Evolutionary conservation across 148 eudicot genomes (phyloP).

Genomic region (Nepenthes mirabilis): DNA sequence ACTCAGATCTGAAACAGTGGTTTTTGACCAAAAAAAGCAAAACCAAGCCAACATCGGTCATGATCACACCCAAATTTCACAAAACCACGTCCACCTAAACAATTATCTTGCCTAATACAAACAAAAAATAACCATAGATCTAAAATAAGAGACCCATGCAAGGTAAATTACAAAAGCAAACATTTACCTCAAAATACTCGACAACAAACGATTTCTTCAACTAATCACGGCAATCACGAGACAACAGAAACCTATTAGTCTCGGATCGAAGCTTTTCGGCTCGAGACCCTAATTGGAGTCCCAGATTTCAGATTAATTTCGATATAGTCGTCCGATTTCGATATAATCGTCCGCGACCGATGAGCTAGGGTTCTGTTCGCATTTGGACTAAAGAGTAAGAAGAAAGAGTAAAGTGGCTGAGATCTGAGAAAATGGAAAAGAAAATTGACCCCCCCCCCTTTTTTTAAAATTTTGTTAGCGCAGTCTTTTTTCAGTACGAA

Average conservation of each 20-base stretch:
- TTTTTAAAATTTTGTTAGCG: not conserved
- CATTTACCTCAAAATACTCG: constrained; percentile 13
- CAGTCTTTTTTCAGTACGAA: not conserved
- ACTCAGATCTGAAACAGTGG: constrained; percentile 59
- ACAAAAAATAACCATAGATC: too few species aligned
- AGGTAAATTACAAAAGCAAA: not conserved
- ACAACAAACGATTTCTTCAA: constrained; percentile 5
- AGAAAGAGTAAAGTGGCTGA: constrained; percentile 9
- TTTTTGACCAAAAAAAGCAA: constrained; percentile 9
- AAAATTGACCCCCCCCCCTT: not conserved
- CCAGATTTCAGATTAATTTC: constrained; percentile 17
- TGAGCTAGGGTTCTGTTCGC: constrained; percentile 37
- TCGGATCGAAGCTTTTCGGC: constrained; percentile 12
- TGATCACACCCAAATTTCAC: not conserved
- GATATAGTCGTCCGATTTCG: constrained; percentile 1
- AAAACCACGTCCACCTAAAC: not conserved
- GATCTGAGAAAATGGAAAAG: constrained; percentile 8
- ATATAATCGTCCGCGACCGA: constrained; percentile 12
- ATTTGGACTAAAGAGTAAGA: constrained; percentile 8
- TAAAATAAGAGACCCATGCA: not conserved
- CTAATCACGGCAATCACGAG: constrained; percentile 12
- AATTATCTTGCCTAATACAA: too few species aligned
- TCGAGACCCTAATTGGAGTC: constrained; percentile 21
- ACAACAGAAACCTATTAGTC: constrained; percentile 6
- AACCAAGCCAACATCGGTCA: constrained; percentile 4